phyloP scores from a whole-genome alignment of 768 basidiomycete genomes.

The Trametes sanguinea region DNA sequence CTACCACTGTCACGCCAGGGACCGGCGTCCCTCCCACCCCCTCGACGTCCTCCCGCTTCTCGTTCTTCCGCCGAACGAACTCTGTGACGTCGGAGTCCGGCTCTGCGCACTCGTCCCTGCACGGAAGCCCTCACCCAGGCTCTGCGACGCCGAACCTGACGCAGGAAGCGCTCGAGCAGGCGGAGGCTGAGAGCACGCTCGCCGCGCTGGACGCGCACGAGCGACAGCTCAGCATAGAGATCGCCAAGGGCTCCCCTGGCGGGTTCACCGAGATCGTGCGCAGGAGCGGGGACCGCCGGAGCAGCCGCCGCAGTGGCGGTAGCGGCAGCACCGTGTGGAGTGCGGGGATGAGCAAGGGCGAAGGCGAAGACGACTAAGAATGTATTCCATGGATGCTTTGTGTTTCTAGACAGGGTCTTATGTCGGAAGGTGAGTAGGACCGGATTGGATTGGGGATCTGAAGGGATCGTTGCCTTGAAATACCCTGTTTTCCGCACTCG shows the following conservation, averaged over 20 bases:
- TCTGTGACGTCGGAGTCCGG: conserved; percentile 47
- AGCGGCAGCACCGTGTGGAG: conserved; percentile 86
- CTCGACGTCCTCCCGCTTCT: conserved; percentile 53
- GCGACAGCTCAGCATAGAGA: conserved; percentile 66
- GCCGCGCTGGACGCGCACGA: conserved; percentile 83
- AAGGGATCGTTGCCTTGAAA: conserved; percentile 1
- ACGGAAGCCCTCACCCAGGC: conserved; percentile 26
- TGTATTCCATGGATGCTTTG: conserved; percentile 15
- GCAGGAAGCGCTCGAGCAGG: conserved; percentile 75
- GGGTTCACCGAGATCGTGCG: conserved; percentile 81
- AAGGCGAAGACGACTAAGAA: conserved; percentile 39
- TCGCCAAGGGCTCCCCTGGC: conserved; percentile 69
- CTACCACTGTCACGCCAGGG: conserved; percentile 28
- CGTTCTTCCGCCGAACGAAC: conserved; percentile 66
- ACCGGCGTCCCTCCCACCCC: conserved; percentile 34
- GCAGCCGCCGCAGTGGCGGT: conserved; percentile 57
- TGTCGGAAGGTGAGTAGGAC: conserved; percentile 13
- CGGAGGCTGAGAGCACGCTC: conserved; percentile 73
- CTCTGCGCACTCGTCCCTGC: conserved; percentile 45
- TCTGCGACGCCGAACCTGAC: conserved; percentile 51
- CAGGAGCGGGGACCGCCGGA: conserved; percentile 54
- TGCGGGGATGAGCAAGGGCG: conserved; percentile 74
- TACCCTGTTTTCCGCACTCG: neutral
- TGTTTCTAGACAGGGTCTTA: conserved; percentile 11
- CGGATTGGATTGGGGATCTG: conserved; percentile 10